Conservation (phyloP, 116 monocot species). For the Dioscorea cayenensis region DNA sequence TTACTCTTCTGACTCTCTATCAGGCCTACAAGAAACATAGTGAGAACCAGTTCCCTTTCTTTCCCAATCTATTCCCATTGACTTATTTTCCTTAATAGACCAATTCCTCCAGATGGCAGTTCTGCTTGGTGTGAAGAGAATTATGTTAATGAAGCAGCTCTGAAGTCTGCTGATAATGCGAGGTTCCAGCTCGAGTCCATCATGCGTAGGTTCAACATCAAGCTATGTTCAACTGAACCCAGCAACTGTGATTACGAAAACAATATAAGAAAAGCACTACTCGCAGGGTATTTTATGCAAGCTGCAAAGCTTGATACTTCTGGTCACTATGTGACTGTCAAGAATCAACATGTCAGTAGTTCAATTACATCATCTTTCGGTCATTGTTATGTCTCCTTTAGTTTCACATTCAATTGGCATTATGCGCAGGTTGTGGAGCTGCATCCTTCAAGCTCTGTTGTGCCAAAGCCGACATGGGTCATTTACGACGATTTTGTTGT, state of each 20-base stretch:
- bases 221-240: conserved; percentile 88
- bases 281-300: conserved; percentile 95
- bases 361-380: background rate
- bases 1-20: conserved; percentile 91
- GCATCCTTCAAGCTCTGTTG: conserved; percentile 86
- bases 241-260: conserved; percentile 83
- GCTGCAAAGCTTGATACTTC: conserved; percentile 90
- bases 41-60: conserved; percentile 26
- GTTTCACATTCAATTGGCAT: background rate
- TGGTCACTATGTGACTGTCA: conserved; percentile 81
- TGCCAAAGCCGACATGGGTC: conserved; percentile 95
- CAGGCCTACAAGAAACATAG: conserved; percentile 96
- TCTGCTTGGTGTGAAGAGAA: conserved; percentile 92
- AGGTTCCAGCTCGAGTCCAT: conserved; percentile 84
- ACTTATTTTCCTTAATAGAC: background rate
- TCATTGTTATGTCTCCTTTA: background rate
- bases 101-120: conserved; percentile 55
- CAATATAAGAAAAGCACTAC: conserved; percentile 86
- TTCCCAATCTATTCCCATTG: background rate
- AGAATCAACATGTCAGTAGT: conserved; percentile 71
- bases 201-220: conserved; percentile 84
- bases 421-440: conserved; percentile 74
- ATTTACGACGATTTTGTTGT: conserved; percentile 93
- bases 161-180: conserved; percentile 90
- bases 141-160: conserved; percentile 70